Base-by-base conservation (phyloP, 495 filamentous ascomycete genomes). In the Annulohypoxylon maeteangense region DNA sequence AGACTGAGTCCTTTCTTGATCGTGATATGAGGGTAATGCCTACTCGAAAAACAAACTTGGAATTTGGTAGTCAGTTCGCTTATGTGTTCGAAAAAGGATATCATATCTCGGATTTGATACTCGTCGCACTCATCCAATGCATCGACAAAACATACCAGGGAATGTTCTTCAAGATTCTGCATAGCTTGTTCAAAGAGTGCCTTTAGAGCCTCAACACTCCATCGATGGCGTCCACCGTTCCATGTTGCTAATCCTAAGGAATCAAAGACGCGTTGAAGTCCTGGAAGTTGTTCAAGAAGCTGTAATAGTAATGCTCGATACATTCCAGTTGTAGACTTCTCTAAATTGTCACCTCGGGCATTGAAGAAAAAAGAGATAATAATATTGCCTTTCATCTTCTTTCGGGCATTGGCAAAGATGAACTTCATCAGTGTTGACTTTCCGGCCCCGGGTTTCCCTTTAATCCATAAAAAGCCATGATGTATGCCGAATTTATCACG, bases 401-500 rank as follows among this genome's bases (percentile, higher is more conserved):
- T 54, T 14, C 45, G 51, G n/a, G 48, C 34, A 12, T 71, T 59
- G n/a, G 48, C 36, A 34, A 70, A 65, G 27, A 51, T 70, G 51
- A 79, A 77, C 18, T 85, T 85, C 80, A 87, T 84, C 22, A 86
- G 65, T 7, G 81, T 84, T 14, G 51, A 55, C 51, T 55, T 55
- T 34, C 51, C 51, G 3, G 51, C 51, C 1, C 51, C 51, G 11
- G 87, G 88, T 70, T 88, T 89, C 11, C 87, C 87, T 67, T 80
- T 86, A 51, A 90, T 83, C 87, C 87, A 89, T 14, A 89, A 53
- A 51, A 89, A 80, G 8, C 86, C 85, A 53, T 82, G 72, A 67
- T 85, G 83, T n/a, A 84, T 36, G 7, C n/a, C 2, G 4, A 81
- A 23, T 36, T 80, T 75, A 7, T 16, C 32, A 2, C 57, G 14